These are phyloP conservation scores for Aspergillus cristatus DNA, from an alignment of 495 filamentous ascomycete genomes.

Conservation along the genomic window DNA sequence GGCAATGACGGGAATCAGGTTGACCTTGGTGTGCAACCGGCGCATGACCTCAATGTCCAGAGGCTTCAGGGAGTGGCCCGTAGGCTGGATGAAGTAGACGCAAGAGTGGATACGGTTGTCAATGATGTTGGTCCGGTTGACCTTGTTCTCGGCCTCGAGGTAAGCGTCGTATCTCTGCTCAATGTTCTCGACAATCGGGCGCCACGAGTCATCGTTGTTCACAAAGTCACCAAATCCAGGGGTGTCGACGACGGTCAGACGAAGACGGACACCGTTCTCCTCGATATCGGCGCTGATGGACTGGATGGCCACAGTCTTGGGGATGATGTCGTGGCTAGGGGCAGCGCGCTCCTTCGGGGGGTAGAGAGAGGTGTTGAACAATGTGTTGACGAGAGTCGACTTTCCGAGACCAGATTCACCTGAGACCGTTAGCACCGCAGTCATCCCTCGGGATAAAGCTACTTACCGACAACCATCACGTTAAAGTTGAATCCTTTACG, in stretches of 20 bases:
- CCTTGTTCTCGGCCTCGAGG: conserved; percentile 98
- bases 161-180: conserved; percentile 98
- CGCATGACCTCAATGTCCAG: conserved; percentile 99
- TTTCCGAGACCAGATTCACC: conserved; percentile 99
- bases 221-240: conserved; percentile 98
- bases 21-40: conserved; percentile 98
- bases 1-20: conserved; percentile 97
- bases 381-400: conserved; percentile 96
- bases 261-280: conserved; percentile 96
- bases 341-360: conserved; percentile 96
- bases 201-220: conserved; percentile 99
- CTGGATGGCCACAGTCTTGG: conserved; percentile 98
- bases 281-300: conserved; percentile 98
- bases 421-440: conserved; percentile 23
- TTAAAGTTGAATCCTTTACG: conserved; percentile 99
- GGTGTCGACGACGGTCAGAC: conserved; percentile 93
- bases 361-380: conserved; percentile 99
- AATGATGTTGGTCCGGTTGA: conserved; percentile 98
- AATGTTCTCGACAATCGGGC: conserved; percentile 98
- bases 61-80: conserved; percentile 97
- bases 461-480: conserved; percentile 97
- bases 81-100: conserved; percentile 99
- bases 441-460: not conserved
- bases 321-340: conserved; percentile 93
- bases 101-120: conserved; percentile 98